Conservation (phyloP, 1,284 basidiomycete genomes). For the Boletus semigastroideus region DNA sequence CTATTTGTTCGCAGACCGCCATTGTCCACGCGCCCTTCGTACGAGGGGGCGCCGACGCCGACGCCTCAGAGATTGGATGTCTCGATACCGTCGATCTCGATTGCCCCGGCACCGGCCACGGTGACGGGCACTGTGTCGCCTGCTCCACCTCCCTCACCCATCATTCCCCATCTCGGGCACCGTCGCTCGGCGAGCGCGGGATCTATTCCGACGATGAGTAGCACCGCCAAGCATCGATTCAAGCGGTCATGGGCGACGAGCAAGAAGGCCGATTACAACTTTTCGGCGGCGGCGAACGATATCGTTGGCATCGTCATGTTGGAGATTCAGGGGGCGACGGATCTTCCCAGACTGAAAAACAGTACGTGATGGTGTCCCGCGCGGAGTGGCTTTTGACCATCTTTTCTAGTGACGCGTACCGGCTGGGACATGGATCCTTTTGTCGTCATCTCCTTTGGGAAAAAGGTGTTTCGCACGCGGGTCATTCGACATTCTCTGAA, state of each 20-base stretch:
- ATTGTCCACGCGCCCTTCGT: conserved; percentile 34
- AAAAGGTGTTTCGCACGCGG: conserved; percentile 94
- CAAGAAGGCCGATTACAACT: conserved; percentile 57
- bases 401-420: conserved; percentile 66
- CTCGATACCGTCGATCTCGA: conserved; percentile 10
- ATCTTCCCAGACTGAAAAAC: conserved; percentile 86
- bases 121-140: conserved; percentile 12
- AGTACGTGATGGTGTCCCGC: conserved; percentile 49
- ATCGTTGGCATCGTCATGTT: conserved; percentile 94
- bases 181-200: conserved; percentile 34
- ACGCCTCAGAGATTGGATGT: conserved; percentile 4
- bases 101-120: conserved; percentile 6
- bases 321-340: conserved; percentile 67
- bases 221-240: conserved; percentile 29
- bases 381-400: conserved; percentile 9
- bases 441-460: conserved; percentile 93
- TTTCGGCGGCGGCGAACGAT: conserved; percentile 68
- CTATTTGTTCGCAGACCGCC: conserved; percentile 39
- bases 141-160: conserved; percentile 15
- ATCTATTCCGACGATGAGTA: conserved; percentile 27
- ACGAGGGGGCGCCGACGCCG: conserved; percentile 20
- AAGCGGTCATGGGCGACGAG: conserved; percentile 25
- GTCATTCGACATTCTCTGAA: conserved; percentile 87
- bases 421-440: conserved; percentile 99
- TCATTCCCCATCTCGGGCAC: conserved; percentile 23